Percentiles rank a stretch among this genome's conserved stretches.
Evolutionary conservation across 345 rosid species (phyloP).

Genomic region (Gossypium arboreum): DNA sequence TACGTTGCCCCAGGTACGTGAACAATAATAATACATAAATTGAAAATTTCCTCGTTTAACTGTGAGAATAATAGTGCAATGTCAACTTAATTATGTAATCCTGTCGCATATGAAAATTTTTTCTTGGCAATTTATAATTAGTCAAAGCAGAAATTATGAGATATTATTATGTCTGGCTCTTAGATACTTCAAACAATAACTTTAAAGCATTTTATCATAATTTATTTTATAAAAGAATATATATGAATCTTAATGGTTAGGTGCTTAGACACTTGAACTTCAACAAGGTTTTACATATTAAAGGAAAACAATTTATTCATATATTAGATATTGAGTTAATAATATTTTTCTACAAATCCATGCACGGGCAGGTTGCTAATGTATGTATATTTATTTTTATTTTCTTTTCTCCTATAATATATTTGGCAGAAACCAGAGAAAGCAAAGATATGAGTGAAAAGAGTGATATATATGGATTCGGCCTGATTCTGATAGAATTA

Average conservation of each 20-base stretch:
- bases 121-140: background rate
- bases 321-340: background rate
- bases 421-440: constrained; percentile 52
- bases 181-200: constrained; percentile 7
- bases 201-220: background rate
- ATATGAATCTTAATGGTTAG: background rate
- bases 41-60: background rate
- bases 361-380: background rate
- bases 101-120: background rate
- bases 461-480: constrained; percentile 65
- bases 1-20: constrained; percentile 62
- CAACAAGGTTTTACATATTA: background rate
- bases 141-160: constrained; percentile 27
- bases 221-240: no score
- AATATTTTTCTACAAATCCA: background rate
- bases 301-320: background rate
- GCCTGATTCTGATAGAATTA: constrained; percentile 60
- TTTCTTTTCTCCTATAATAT: background rate
- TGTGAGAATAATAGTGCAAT: background rate
- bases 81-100: background rate
- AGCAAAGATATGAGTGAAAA: constrained; percentile 45
- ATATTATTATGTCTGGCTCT: constrained; percentile 7
- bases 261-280: background rate
- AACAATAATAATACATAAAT: background rate
- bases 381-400: background rate